Conservation (phyloP, 1,139 yeast genomes). For the Arxiozyma slooffiae region DNA sequence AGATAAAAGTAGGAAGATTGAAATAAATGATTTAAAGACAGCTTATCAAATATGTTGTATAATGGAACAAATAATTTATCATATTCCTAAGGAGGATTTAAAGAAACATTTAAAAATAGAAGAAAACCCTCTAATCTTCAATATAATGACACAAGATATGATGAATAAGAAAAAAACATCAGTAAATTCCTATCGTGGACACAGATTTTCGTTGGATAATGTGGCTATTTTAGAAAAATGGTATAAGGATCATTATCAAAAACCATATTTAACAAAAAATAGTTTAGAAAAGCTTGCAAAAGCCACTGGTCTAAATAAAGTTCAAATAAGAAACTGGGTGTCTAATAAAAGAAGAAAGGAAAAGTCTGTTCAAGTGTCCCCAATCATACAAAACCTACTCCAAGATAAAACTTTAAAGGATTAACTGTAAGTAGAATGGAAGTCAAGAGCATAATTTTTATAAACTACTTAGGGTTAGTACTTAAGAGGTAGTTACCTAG, state of each 20-base stretch:
- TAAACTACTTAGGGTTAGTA: too few relatives aligned
- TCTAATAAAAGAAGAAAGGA: slow-evolving; percentile 23
- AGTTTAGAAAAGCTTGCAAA: slow-evolving; percentile 8
- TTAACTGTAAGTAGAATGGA: too few relatives aligned
- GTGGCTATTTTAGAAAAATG: slow-evolving; percentile 15
- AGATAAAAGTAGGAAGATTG: background rate
- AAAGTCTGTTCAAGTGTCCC: slow-evolving; percentile 10
- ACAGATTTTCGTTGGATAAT: slow-evolving; percentile 15
- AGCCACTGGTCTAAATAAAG: slow-evolving; percentile 14
- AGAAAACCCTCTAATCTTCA: slow-evolving; percentile 6
- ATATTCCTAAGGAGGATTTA: background rate
- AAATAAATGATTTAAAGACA: background rate
- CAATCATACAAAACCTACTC: slow-evolving; percentile 5
- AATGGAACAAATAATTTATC: background rate
- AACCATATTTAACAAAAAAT: slow-evolving; percentile 17
- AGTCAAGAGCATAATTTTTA: too few relatives aligned
- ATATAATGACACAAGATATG: slow-evolving; percentile 14
- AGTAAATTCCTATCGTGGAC: slow-evolving; percentile 14
- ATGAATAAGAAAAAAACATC: slow-evolving; percentile 7
- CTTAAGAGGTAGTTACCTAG: too few relatives aligned
- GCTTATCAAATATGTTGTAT: slow-evolving; percentile 1
- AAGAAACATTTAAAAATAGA: background rate
- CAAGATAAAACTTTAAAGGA: too few relatives aligned
- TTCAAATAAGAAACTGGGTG: slow-evolving; percentile 23
- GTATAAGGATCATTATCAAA: slow-evolving; percentile 13